Conservation (phyloP, 1,284 basidiomycete genomes). For the Ustilago trichophora region DNA sequence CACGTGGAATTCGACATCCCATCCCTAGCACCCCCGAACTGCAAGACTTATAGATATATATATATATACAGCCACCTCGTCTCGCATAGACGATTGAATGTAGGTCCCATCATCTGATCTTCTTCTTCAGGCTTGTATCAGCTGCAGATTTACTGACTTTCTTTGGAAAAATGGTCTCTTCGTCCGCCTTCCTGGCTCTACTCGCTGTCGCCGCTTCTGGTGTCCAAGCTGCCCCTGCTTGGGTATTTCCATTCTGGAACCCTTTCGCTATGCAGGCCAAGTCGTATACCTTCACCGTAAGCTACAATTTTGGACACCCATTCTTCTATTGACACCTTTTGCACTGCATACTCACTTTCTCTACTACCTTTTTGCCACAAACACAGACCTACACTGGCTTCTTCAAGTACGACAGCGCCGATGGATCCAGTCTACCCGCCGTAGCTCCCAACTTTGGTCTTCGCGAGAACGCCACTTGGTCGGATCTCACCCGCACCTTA, state of each 20-base stretch:
- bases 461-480: conserved; percentile 36
- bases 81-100: not conserved
- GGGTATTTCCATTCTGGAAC: conserved; percentile 12
- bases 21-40: no score
- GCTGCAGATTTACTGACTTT: not conserved
- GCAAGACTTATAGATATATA: no score
- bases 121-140: no score
- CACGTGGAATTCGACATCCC: no score
- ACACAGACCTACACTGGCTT: conserved; percentile 34
- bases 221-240: conserved; percentile 26
- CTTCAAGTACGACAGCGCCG: conserved; percentile 40
- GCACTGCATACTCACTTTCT: not conserved
- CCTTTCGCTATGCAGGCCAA: conserved; percentile 33
- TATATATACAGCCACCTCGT: not conserved
- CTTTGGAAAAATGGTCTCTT: conserved; percentile 11
- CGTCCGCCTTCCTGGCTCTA: conserved; percentile 20
- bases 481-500: conserved; percentile 16
- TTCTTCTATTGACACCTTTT: no score
- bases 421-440: conserved; percentile 30
- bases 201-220: conserved; percentile 16
- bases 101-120: not conserved
- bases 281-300: conserved; percentile 34
- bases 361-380: no score
- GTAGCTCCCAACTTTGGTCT: conserved; percentile 50
- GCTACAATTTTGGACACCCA: no score